Conservation (phyloP, 345 rosid genomes). For the Camelina laxa region DNA sequence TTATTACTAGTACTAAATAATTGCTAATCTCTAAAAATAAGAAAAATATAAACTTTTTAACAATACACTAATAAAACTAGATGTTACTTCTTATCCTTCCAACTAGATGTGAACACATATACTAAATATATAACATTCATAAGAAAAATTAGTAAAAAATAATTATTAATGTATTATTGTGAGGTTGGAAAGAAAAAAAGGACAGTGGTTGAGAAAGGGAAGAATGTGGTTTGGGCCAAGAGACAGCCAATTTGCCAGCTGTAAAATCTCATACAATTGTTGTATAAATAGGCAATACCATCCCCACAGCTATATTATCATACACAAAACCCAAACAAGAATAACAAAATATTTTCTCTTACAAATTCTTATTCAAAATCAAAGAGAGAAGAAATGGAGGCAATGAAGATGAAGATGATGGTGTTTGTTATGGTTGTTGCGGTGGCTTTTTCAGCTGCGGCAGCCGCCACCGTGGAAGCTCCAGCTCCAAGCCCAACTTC, state of each 20-base stretch:
- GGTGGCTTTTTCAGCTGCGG: slow-evolving; percentile 41
- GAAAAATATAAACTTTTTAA: neutral
- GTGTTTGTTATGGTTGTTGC: slow-evolving; percentile 32
- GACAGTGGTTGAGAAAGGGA: slow-evolving; percentile 42
- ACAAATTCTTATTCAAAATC: slow-evolving; percentile 10
- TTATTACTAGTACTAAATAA: neutral
- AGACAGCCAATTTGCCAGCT: slow-evolving; percentile 44
- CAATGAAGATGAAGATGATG: slow-evolving; percentile 45
- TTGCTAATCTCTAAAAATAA: neutral
- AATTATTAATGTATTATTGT: neutral
- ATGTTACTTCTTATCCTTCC: slow-evolving; percentile 16
- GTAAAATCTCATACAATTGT: slow-evolving; percentile 27
- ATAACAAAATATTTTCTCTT: neutral
- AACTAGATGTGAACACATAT: slow-evolving; percentile 20
- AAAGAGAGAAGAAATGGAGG: slow-evolving; percentile 41
- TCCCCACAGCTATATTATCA: slow-evolving; percentile 34
- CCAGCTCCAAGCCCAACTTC: slow-evolving; percentile 52
- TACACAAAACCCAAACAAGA: slow-evolving; percentile 9
- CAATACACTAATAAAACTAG: neutral
- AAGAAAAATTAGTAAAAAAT: neutral
- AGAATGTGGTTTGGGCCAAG: slow-evolving; percentile 31
- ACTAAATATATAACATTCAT: neutral
- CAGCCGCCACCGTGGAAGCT: slow-evolving; percentile 42
- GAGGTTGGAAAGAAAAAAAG: slow-evolving; percentile 44
- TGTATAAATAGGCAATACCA: slow-evolving; percentile 39